Conservation (phyloP, 768 basidiomycete genomes). For the Arthromyces matolae region DNA sequence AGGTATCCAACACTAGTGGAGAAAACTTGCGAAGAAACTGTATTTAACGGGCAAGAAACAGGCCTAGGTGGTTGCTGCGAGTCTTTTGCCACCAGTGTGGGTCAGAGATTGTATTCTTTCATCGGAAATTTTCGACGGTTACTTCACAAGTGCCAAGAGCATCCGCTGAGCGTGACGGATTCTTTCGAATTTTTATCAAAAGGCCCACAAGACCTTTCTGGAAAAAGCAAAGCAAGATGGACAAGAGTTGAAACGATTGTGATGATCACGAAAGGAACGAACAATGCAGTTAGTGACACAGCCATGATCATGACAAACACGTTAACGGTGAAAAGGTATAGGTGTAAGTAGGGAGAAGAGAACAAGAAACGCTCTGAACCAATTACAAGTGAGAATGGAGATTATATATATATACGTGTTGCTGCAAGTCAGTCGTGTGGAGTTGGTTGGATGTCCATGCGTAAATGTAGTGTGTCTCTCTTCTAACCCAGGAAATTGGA, state of each 20-base stretch:
- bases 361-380: slow-evolving; percentile 9
- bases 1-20: too few species aligned
- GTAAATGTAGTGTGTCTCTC: slow-evolving; percentile 19
- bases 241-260: slow-evolving; percentile 10
- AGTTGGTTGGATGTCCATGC: slow-evolving; percentile 14
- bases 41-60: too few species aligned
- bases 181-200: too few species aligned
- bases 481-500: slow-evolving; percentile 17
- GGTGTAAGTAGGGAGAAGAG: slow-evolving; percentile 12
- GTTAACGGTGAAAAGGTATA: slow-evolving; percentile 15
- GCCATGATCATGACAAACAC: slow-evolving; percentile 10
- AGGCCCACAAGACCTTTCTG: slow-evolving; percentile 9
- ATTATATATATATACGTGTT: slow-evolving; percentile 17
- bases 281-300: slow-evolving; percentile 9
- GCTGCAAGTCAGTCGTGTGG: slow-evolving; percentile 18
- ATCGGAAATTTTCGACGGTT: too few species aligned
- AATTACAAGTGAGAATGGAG: slow-evolving; percentile 16
- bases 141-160: too few species aligned
- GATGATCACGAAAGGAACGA: slow-evolving; percentile 1
- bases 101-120: too few species aligned
- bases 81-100: too few species aligned
- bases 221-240: slow-evolving; percentile 5
- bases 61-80: too few species aligned
- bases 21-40: too few species aligned
- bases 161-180: too few species aligned